Evolutionary conservation across 192 early-diverging fungal species (phyloP).

Genomic region (Mortierella antarctica): DNA sequence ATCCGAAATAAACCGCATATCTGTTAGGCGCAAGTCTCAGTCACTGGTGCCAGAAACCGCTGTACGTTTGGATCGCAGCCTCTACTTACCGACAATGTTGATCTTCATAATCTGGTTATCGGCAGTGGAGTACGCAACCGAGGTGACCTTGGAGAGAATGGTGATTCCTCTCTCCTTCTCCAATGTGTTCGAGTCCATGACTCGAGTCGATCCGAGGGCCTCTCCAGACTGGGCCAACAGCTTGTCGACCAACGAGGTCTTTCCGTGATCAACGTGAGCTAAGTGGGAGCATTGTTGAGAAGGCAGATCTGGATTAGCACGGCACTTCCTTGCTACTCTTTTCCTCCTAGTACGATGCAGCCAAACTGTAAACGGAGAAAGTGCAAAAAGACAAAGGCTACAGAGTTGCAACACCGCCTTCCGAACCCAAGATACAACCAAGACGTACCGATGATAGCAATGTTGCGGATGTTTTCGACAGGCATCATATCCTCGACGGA

Average conservation of each 20-base stretch:
- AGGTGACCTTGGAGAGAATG: constrained; percentile 86
- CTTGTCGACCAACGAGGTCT: constrained; percentile 67
- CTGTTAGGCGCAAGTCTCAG: neutral
- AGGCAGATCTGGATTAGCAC: neutral
- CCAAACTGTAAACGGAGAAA: neutral
- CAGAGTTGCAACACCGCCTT: neutral
- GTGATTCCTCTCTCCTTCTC: constrained; percentile 92
- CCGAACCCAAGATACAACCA: neutral
- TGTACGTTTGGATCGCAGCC: neutral
- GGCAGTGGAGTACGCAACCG: constrained; percentile 66
- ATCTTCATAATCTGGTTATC: constrained; percentile 72
- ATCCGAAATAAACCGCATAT: neutral
- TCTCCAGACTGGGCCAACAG: constrained; percentile 65
- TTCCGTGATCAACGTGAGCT: constrained; percentile 92
- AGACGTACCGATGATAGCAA: constrained; percentile 52
- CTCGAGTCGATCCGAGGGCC: constrained; percentile 60
- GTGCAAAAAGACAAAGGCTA: neutral
- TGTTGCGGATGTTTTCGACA: constrained; percentile 52
- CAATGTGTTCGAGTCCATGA: constrained; percentile 88
- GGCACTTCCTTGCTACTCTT: neutral
- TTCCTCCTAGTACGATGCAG: neutral
- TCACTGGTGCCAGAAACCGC: neutral
- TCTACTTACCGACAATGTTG: constrained; percentile 75
- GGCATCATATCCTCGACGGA: constrained; percentile 54
- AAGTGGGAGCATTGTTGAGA: constrained; percentile 26